A percentile compares a stretch with the other conserved stretches of the same genome.
Evolutionary conservation across 2,329 filamentous ascomycete species (phyloP).

Genomic region (Aspergillus novofumigatus): DNA sequence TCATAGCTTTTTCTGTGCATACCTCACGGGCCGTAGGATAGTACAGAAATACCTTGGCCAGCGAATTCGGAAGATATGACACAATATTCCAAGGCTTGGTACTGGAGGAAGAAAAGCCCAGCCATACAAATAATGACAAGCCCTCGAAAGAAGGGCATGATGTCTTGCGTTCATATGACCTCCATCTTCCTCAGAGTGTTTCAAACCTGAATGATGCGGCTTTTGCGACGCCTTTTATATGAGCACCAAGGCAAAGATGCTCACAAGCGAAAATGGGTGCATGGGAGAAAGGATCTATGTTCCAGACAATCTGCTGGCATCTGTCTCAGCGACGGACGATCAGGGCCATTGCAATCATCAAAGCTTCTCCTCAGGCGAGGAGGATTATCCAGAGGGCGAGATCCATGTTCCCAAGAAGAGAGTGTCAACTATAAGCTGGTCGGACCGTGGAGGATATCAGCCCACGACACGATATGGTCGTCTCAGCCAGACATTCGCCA

Average conservation of each 20-base stretch:
- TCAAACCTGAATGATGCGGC: neutral
- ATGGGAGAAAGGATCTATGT: neutral
- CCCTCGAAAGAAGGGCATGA: neutral
- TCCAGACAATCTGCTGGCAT: neutral
- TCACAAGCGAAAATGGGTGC: neutral
- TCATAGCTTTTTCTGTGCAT: too few relatives aligned
- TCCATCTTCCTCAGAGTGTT: neutral
- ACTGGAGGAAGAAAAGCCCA: neutral
- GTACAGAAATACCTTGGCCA: too few relatives aligned
- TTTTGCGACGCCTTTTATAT: neutral
- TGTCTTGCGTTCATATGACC: neutral
- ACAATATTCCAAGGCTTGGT: too few relatives aligned
- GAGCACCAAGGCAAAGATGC: neutral
- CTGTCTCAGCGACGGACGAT: neutral
- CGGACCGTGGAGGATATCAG: neutral
- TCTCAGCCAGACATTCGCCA: neutral
- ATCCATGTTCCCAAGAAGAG: constrained; percentile 3
- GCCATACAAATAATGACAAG: neutral
- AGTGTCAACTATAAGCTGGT: neutral
- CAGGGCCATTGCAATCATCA: neutral
- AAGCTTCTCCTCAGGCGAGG: neutral
- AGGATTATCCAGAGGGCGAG: neutral
- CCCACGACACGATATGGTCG: neutral
- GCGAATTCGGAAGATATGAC: neutral
- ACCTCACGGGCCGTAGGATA: too few relatives aligned